phyloP scores from a whole-genome alignment of 441 rosid species.

The Arabidopsis hybrid region DNA sequence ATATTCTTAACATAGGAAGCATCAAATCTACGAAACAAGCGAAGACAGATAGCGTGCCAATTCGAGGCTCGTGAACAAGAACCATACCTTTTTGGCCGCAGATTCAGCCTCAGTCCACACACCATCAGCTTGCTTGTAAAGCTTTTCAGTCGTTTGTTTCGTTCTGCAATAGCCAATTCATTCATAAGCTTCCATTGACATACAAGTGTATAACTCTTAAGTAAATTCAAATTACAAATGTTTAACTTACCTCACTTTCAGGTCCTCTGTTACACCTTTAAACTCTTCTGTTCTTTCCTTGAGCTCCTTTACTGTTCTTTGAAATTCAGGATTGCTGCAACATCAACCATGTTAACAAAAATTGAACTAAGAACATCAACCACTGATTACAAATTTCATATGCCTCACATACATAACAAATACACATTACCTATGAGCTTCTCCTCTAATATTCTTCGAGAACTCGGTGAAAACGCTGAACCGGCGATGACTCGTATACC shows the following conservation, averaged over 20 bases:
- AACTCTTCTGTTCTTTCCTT: slow-evolving; percentile 77
- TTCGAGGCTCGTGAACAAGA: neutral
- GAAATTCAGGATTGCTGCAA: slow-evolving; percentile 75
- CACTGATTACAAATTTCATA: neutral
- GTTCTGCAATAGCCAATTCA: slow-evolving; percentile 85
- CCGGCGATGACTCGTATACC: slow-evolving; percentile 49
- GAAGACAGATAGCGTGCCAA: neutral
- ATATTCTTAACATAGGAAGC: too few relatives aligned
- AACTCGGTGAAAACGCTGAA: slow-evolving; percentile 79
- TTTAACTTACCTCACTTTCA: slow-evolving; percentile 82
- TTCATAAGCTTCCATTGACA: slow-evolving; percentile 51
- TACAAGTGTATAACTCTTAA: too few relatives aligned
- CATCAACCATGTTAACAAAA: neutral
- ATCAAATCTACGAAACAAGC: neutral
- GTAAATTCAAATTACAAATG: too few relatives aligned
- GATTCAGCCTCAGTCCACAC: slow-evolving; percentile 90
- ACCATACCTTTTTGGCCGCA: slow-evolving; percentile 78
- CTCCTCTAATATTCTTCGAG: slow-evolving; percentile 75
- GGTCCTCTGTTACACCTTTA: slow-evolving; percentile 73
- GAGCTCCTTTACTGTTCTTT: slow-evolving; percentile 75
- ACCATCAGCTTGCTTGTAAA: slow-evolving; percentile 84
- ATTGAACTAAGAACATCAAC: slow-evolving; percentile 6
- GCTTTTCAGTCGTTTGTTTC: slow-evolving; percentile 87
- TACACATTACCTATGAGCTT: slow-evolving; percentile 60
- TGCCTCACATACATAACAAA: neutral